Base-by-base conservation (phyloP, 176 grass and related monocot species). In the Oryza longistaminata region DNA sequence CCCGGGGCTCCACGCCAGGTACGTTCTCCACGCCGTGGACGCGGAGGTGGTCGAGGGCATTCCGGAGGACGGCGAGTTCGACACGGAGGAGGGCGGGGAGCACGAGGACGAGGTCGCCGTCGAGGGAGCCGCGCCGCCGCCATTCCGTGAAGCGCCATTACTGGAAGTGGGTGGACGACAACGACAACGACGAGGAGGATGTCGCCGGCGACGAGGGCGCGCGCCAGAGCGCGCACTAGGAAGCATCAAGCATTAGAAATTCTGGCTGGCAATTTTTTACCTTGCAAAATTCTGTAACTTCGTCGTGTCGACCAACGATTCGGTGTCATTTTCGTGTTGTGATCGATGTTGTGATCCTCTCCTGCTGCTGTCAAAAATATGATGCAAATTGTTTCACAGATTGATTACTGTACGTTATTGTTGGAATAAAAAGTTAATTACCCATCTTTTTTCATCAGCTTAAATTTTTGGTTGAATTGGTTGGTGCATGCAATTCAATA, bases 41-140 rank as follows among this genome's bases (percentile, higher is more conserved):
- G 91, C 91, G 0, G 88, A 86, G 85, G 73, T 89, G 26, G 83
- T 93, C 0, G 80, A 83, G 25, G 93, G 93, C 8, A 6, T 93
- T 22, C 96, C 91, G 0, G 89, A 92, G 74, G 89, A 95, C 13
- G 91, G 93, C 1, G 96, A 82, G 34, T 98, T 98, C 73, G 93
- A 93, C 74, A 95, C 93, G 2, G 96, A 93, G 77, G 96, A 95
- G 81, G 25, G 25, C n/a, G 93, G 96, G 55, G 93, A 98, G 86
- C 80, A 86, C 12, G 29, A 77, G 48, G 87, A 61, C 21, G 21
- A 61, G 55, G 55, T 61, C 19, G 55, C 65, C 3, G 73, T 68
- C 12, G 88, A 95, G n/a, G 82, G 74, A 33, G 75, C 77, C 4
- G 34, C 31, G 31, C 25, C 80, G 52, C 12, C 3, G 88, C 86